phyloP scores from a whole-genome alignment of 2,329 filamentous ascomycete species.

The Fonsecaea pedrosoi region DNA sequence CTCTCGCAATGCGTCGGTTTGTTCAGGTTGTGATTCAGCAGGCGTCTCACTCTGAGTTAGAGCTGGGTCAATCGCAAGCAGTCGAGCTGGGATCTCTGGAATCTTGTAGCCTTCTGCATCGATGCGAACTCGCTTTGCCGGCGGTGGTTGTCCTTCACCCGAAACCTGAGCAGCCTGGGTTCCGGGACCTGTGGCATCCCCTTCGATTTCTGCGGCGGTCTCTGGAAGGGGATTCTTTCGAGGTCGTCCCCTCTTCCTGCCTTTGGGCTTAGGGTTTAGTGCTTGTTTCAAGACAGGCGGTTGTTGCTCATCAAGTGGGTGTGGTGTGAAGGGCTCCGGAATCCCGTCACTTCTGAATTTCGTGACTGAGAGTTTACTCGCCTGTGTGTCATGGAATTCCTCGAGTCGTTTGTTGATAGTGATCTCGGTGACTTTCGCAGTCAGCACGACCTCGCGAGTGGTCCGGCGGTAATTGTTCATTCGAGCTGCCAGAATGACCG shows the following conservation, averaged over 20 bases:
- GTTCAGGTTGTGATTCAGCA: slow-evolving; percentile 12
- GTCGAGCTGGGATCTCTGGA: slow-evolving; percentile 49
- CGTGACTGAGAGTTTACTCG: slow-evolving; percentile 82
- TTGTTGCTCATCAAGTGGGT: slow-evolving; percentile 20
- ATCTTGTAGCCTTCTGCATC: slow-evolving; percentile 75
- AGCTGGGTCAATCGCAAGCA: slow-evolving; percentile 41
- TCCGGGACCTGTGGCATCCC: slow-evolving; percentile 51
- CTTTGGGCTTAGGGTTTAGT: slow-evolving; percentile 66
- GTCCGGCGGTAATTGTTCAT: slow-evolving; percentile 98
- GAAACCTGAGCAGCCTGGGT: slow-evolving; percentile 59
- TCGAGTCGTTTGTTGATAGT: slow-evolving; percentile 90
- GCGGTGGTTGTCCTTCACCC: slow-evolving; percentile 41
- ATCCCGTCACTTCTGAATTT: slow-evolving; percentile 68
- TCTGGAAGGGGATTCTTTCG: slow-evolving; percentile 42
- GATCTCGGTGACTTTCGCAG: slow-evolving; percentile 93
- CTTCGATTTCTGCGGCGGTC: slow-evolving; percentile 52
- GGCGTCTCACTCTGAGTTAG: slow-evolving; percentile 7
- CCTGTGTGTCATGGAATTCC: slow-evolving; percentile 88
- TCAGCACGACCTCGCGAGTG: slow-evolving; percentile 93
- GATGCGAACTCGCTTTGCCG: slow-evolving; percentile 50
- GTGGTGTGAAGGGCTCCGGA: slow-evolving; percentile 59
- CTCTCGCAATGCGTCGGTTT: background rate
- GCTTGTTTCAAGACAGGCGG: slow-evolving; percentile 75
- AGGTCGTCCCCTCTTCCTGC: slow-evolving; percentile 48
- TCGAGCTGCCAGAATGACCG: slow-evolving; percentile 89